Evolutionary conservation across 2,329 filamentous ascomycete species (phyloP).

Genomic region (Neoscytalidium dimidiatum): DNA sequence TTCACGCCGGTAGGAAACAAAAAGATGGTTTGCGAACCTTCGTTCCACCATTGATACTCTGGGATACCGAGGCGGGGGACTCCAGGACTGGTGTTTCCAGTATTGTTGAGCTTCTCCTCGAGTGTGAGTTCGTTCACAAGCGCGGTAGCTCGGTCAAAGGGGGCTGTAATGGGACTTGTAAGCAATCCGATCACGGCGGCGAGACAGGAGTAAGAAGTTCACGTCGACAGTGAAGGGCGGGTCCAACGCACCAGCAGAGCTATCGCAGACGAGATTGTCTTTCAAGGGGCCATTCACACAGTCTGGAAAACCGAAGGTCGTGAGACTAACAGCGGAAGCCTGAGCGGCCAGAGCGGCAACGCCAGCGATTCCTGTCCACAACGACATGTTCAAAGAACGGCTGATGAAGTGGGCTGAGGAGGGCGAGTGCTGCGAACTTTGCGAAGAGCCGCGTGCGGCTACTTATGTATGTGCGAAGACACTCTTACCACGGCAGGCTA

Average conservation of each 20-base stretch:
- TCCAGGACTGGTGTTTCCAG: slow-evolving; percentile 51
- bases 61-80: slow-evolving; percentile 59
- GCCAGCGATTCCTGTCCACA: slow-evolving; percentile 1
- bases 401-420: slow-evolving; percentile 52
- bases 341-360: slow-evolving; percentile 2
- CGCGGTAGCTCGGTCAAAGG: slow-evolving; percentile 46
- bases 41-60: slow-evolving; percentile 63
- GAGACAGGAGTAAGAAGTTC: no score
- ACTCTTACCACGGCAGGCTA: neutral
- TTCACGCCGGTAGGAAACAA: no score
- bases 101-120: slow-evolving; percentile 54
- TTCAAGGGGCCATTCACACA: slow-evolving; percentile 54
- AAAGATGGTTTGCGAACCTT: slow-evolving; percentile 35
- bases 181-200: no score
- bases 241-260: slow-evolving; percentile 37
- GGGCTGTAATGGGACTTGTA: slow-evolving; percentile 20
- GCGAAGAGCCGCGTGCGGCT: slow-evolving; percentile 28
- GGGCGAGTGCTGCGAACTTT: slow-evolving; percentile 42
- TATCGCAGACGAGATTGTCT: slow-evolving; percentile 55
- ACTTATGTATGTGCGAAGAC: neutral
- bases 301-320: slow-evolving; percentile 47
- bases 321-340: neutral
- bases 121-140: slow-evolving; percentile 54
- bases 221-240: no score
- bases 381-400: neutral